phyloP scores from a whole-genome alignment of 108 stramenopile species.

The Pseudonitzschia delicatissima region DNA sequence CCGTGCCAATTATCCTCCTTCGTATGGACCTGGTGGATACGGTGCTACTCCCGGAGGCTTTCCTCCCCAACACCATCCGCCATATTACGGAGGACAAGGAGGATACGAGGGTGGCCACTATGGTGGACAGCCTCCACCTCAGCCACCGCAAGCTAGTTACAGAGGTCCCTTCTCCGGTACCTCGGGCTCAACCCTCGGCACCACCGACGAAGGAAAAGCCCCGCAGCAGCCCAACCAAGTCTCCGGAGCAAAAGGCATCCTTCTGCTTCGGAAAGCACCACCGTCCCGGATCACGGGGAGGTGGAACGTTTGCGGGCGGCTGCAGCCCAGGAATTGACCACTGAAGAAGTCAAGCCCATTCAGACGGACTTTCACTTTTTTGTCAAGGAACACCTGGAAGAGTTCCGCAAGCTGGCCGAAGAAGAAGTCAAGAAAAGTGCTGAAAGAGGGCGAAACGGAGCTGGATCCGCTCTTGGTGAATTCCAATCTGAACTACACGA shows the following conservation, averaged over 20 bases:
- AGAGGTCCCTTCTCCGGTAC: background rate
- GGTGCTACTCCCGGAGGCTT: background rate
- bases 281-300: slow-evolving; percentile 34
- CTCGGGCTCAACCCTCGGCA: background rate
- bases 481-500: slow-evolving; percentile 67
- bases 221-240: too few relatives aligned
- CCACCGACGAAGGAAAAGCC: background rate
- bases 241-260: too few relatives aligned
- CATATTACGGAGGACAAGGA: background rate
- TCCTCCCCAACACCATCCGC: background rate
- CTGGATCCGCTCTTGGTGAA: slow-evolving; percentile 56
- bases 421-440: slow-evolving; percentile 37
- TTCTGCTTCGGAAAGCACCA: too few relatives aligned
- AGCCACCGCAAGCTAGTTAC: background rate
- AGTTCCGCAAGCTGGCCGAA: slow-evolving; percentile 40
- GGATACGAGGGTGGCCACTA: background rate
- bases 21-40: background rate
- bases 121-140: background rate
- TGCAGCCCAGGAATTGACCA: slow-evolving; percentile 28
- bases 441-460: slow-evolving; percentile 11
- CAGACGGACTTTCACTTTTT: slow-evolving; percentile 85
- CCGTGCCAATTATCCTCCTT: too few relatives aligned
- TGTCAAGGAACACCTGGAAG: slow-evolving; percentile 44
- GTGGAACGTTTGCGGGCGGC: slow-evolving; percentile 44
- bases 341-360: slow-evolving; percentile 74